Percentiles rank a stretch among this genome's conserved stretches.
phyloP scores from a whole-genome alignment of 140 eudicot genomes.

The Oenanthe javanica region DNA sequence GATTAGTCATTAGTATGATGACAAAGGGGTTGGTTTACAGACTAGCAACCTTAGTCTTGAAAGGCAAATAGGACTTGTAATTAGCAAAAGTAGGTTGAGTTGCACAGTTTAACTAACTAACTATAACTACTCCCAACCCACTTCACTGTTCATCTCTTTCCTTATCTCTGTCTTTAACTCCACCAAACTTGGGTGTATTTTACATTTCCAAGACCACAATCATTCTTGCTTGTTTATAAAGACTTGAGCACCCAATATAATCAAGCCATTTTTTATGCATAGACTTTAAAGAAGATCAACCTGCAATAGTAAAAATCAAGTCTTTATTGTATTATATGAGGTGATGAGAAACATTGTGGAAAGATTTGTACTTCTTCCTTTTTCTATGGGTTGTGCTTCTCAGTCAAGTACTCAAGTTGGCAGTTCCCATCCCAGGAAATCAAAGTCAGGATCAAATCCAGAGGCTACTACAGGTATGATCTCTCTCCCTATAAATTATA shows the following conservation, averaged over 20 bases:
- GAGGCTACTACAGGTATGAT: slow-evolving; percentile 24
- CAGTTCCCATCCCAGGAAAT: slow-evolving; percentile 19
- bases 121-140: slow-evolving; percentile 34
- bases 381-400: slow-evolving; percentile 53
- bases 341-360: slow-evolving; percentile 36
- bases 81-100: slow-evolving; percentile 45
- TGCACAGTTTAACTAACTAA: slow-evolving; percentile 60
- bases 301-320: not conserved
- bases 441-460: slow-evolving; percentile 15
- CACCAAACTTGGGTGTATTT: slow-evolving; percentile 21
- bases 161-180: not conserved
- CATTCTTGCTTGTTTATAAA: slow-evolving; percentile 46
- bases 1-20: not conserved
- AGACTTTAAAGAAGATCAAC: not conserved
- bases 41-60: not conserved
- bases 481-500: not conserved
- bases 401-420: slow-evolving; percentile 39
- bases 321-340: slow-evolving; percentile 8
- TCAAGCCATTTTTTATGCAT: not conserved
- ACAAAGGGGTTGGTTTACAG: slow-evolving; percentile 9
- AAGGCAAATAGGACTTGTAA: slow-evolving; percentile 1
- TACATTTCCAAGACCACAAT: slow-evolving; percentile 26
- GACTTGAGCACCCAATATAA: slow-evolving; percentile 23
- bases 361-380: slow-evolving; percentile 45
- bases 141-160: slow-evolving; percentile 20